Evolutionary conservation across 257 asterid genomes (phyloP).

Genomic region (Thymus quinquecostatus): DNA sequence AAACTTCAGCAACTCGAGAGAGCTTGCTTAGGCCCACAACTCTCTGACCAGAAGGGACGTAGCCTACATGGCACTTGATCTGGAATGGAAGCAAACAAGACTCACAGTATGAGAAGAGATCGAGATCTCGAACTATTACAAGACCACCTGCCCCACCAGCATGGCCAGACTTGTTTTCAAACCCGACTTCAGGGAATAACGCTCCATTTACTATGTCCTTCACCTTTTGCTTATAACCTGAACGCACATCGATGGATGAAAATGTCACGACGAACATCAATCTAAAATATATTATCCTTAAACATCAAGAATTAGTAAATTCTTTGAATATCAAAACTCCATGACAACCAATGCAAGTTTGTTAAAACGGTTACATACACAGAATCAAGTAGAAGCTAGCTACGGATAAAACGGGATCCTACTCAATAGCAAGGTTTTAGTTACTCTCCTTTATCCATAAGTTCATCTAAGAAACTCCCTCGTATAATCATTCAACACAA

Average conservation of each 20-base stretch:
- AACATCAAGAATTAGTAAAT: not conserved
- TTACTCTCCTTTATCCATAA: not conserved
- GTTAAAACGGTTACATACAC: not conserved
- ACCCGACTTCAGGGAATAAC: conserved; percentile 84
- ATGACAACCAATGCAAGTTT: not conserved
- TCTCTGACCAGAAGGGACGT: conserved; percentile 77
- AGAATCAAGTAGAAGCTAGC: not conserved
- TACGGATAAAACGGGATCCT: not conserved
- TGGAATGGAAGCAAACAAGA: conserved; percentile 94
- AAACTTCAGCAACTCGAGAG: conserved; percentile 85
- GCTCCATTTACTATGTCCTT: conserved; percentile 78
- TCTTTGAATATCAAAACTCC: not conserved
- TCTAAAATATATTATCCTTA: not conserved
- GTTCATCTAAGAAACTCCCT: not conserved
- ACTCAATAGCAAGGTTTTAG: not conserved
- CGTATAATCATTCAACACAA: not conserved
- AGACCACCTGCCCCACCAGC: conserved; percentile 97
- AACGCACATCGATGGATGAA: conserved; percentile 9
- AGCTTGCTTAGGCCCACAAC: conserved; percentile 93
- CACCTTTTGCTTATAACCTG: conserved; percentile 79
- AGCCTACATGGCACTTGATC: conserved; percentile 88
- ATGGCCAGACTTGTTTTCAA: conserved; percentile 69
- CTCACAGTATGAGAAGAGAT: conserved; percentile 86
- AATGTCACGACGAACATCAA: not conserved
- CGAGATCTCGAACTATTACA: conserved; percentile 87